phyloP scores from a whole-genome alignment of 2,329 filamentous ascomycete species.

The Ramularia collo-cygni region DNA sequence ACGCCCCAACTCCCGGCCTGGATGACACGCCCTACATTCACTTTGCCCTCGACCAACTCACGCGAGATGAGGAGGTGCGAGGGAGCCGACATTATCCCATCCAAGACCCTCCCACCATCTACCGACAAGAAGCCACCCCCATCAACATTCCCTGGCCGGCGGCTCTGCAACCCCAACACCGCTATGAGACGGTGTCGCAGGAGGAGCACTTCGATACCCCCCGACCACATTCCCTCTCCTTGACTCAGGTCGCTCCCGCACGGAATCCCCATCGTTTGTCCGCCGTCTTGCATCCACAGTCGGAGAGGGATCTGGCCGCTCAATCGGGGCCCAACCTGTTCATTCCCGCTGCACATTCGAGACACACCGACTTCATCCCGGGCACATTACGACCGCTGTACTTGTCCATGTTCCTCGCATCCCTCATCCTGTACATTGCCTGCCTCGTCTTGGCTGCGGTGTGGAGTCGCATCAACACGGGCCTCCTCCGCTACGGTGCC shows the following conservation, averaged over 20 bases:
- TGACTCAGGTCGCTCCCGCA: constrained; percentile 13
- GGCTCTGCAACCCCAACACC: constrained; percentile 10
- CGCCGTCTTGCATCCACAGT: constrained; percentile 2
- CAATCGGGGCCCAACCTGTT: constrained; percentile 25
- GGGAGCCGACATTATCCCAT: constrained; percentile 45
- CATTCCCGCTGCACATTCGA: constrained; percentile 25
- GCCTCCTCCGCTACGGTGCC: constrained; percentile 60
- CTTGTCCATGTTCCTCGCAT: constrained; percentile 52
- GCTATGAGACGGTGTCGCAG: constrained; percentile 18
- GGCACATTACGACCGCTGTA: constrained; percentile 61
- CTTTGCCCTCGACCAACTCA: constrained; percentile 83
- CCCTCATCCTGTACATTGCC: constrained; percentile 63
- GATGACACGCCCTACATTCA: constrained; percentile 85
- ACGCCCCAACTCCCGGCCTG: constrained; percentile 61
- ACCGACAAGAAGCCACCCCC: constrained; percentile 11
- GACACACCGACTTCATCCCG: constrained; percentile 56
- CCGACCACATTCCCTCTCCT: constrained; percentile 4
- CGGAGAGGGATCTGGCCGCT: neutral
- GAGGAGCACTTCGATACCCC: constrained; percentile 14
- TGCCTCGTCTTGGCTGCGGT: constrained; percentile 66
- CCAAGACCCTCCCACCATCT: constrained; percentile 15
- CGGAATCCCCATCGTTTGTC: constrained; percentile 14
- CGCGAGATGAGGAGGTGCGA: constrained; percentile 60
- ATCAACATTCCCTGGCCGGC: constrained; percentile 8
- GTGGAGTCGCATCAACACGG: constrained; percentile 56